phyloP scores from a whole-genome alignment of 192 early-diverging fungal species.

The Oehlia diaphana region DNA sequence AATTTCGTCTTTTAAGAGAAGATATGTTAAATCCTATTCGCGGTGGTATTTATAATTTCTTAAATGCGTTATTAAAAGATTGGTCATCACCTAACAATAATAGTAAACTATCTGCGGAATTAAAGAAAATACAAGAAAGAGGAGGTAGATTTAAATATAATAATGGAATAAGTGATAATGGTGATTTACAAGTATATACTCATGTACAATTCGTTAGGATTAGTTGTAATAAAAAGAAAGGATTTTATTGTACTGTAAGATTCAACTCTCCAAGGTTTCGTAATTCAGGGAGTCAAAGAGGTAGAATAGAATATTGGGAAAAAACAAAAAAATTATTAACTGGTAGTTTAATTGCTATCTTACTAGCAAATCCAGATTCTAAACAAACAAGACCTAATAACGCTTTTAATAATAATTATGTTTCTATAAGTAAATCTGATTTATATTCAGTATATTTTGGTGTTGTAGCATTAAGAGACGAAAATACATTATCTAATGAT shows the following conservation, averaged over 20 bases:
- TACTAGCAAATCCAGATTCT: conserved; percentile 16
- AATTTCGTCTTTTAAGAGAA: conserved; percentile 62
- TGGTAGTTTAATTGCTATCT: conserved; percentile 41
- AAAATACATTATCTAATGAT: conserved; percentile 27
- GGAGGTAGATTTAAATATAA: no score
- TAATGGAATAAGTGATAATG: no score
- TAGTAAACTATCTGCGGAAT: no score
- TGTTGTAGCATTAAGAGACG: conserved; percentile 37
- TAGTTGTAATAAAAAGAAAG: no score
- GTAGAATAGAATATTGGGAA: no score
- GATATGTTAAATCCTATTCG: conserved; percentile 53
- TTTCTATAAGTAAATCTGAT: no score
- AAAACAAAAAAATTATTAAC: conserved; percentile 21
- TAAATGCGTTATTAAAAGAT: conserved; percentile 4
- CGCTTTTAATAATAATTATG: neutral
- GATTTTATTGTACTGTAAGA: no score
- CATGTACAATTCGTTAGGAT: no score
- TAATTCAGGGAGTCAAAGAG: no score
- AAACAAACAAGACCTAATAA: neutral
- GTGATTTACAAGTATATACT: no score
- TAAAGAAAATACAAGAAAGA: conserved; percentile 11
- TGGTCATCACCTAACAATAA: neutral
- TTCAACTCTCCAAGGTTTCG: no score
- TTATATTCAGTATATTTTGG: conserved; percentile 29
- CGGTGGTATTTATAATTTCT: conserved; percentile 43